phyloP scores from a whole-genome alignment of 768 basidiomycete species.

The Tricholoma bakamatsutake region DNA sequence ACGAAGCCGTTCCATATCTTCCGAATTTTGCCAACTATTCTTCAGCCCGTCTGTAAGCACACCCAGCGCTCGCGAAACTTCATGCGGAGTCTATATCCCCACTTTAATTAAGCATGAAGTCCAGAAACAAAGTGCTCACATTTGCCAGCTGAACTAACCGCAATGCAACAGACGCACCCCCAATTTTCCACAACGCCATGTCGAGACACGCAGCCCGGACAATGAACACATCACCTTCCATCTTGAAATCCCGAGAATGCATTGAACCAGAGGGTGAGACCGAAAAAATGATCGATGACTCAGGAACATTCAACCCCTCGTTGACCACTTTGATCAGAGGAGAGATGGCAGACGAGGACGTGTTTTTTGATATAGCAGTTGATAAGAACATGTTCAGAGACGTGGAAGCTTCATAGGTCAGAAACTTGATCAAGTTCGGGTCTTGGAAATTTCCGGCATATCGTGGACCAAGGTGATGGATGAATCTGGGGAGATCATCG shows the following conservation, averaged over 20 bases:
- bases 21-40: slow-evolving; percentile 89
- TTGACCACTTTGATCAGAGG: slow-evolving; percentile 47
- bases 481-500: slow-evolving; percentile 66
- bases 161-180: slow-evolving; percentile 71
- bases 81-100: slow-evolving; percentile 58
- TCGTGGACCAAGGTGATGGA: slow-evolving; percentile 78
- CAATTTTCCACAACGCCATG: slow-evolving; percentile 73
- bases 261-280: slow-evolving; percentile 30
- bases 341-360: slow-evolving; percentile 18
- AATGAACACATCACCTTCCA: slow-evolving; percentile 51
- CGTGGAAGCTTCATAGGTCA: slow-evolving; percentile 82
- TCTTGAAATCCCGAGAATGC: slow-evolving; percentile 18
- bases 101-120: not conserved
- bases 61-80: slow-evolving; percentile 65
- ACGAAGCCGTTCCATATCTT: slow-evolving; percentile 91
- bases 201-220: slow-evolving; percentile 66
- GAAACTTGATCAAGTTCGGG: slow-evolving; percentile 57
- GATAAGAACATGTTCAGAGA: slow-evolving; percentile 76
- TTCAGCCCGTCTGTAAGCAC: slow-evolving; percentile 73
- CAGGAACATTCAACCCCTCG: slow-evolving; percentile 39
- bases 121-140: slow-evolving; percentile 31
- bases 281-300: slow-evolving; percentile 33
- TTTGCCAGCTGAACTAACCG: slow-evolving; percentile 71
- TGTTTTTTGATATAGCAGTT: slow-evolving; percentile 32
- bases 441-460: slow-evolving; percentile 78